A percentile compares a stretch with the other conserved stretches of the same genome.
Evolutionary conservation across 2,329 filamentous ascomycete species (phyloP).

Genomic region (Sordariomycetes sp.): DNA sequence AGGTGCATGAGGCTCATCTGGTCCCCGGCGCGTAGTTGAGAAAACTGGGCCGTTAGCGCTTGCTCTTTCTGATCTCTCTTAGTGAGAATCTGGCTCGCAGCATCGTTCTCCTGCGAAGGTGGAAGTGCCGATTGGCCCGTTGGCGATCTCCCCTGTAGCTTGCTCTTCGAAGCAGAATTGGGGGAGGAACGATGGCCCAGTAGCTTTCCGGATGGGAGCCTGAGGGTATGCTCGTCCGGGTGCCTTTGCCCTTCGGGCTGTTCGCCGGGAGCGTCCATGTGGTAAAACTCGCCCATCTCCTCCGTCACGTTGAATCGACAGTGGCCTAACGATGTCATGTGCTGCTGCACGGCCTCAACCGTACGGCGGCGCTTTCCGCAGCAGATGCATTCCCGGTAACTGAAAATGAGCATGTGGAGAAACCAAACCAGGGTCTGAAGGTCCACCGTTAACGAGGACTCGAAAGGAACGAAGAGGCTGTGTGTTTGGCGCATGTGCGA

Average conservation of each 20-base stretch:
- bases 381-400: conserved; percentile 37
- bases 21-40: conserved; percentile 8
- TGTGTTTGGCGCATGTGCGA: conserved; percentile 38
- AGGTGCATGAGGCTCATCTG: conserved; percentile 12
- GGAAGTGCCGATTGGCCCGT: not conserved
- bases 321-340: conserved; percentile 38
- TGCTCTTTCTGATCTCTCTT: conserved; percentile 1
- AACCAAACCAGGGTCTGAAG: conserved; percentile 34
- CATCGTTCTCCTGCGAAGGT: not conserved
- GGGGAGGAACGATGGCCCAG: conserved; percentile 9
- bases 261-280: conserved; percentile 11
- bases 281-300: conserved; percentile 25
- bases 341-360: conserved; percentile 34
- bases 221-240: conserved; percentile 17
- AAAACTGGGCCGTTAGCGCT: not conserved
- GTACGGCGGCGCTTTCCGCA: conserved; percentile 33
- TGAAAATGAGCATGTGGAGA: conserved; percentile 34
- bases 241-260: not conserved
- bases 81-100: not conserved
- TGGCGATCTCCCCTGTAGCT: not conserved
- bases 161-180: conserved; percentile 4
- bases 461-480: conserved; percentile 30
- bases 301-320: conserved; percentile 28
- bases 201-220: conserved; percentile 12
- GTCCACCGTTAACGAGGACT: conserved; percentile 29